A percentile compares a stretch with the other conserved stretches of the same genome.
phyloP scores from a whole-genome alignment of 768 basidiomycete species.

The Leccinum aurantiacum region DNA sequence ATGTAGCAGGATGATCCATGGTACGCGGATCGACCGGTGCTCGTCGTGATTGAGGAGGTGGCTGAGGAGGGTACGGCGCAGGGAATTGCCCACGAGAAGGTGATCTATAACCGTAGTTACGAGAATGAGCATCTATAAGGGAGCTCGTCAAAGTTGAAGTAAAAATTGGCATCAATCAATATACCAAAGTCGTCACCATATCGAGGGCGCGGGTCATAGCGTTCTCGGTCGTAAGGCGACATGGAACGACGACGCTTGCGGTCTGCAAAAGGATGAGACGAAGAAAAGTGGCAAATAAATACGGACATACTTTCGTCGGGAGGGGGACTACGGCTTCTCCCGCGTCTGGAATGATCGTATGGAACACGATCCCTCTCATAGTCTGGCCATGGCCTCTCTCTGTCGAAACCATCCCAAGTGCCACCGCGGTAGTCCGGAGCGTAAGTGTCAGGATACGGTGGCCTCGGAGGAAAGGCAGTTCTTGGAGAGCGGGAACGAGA shows the following conservation, averaged over 20 bases:
- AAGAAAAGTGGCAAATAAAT: not conserved
- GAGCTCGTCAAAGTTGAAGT: slow-evolving; percentile 11
- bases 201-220: slow-evolving; percentile 80
- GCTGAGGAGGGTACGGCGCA: slow-evolving; percentile 37
- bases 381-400: slow-evolving; percentile 63
- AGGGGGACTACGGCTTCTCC: slow-evolving; percentile 75
- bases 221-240: slow-evolving; percentile 75
- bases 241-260: slow-evolving; percentile 78
- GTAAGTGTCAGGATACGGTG: slow-evolving; percentile 58
- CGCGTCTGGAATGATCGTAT: slow-evolving; percentile 69
- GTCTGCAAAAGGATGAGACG: slow-evolving; percentile 36
- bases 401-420: slow-evolving; percentile 70
- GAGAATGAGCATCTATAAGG: slow-evolving; percentile 60
- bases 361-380: slow-evolving; percentile 69
- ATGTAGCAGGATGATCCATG: slow-evolving; percentile 74
- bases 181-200: slow-evolving; percentile 83
- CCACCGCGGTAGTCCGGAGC: slow-evolving; percentile 57
- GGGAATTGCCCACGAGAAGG: slow-evolving; percentile 58
- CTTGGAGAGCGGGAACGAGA: slow-evolving; percentile 81
- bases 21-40: slow-evolving; percentile 78
- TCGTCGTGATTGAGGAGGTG: slow-evolving; percentile 53
- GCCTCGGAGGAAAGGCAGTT: slow-evolving; percentile 52
- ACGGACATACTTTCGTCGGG: slow-evolving; percentile 58
- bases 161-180: slow-evolving; percentile 17
- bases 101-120: slow-evolving; percentile 60